These are phyloP conservation scores for Nidularia sp. DNA, from an alignment of 768 basidiomycete species.

Conservation along the genomic window DNA sequence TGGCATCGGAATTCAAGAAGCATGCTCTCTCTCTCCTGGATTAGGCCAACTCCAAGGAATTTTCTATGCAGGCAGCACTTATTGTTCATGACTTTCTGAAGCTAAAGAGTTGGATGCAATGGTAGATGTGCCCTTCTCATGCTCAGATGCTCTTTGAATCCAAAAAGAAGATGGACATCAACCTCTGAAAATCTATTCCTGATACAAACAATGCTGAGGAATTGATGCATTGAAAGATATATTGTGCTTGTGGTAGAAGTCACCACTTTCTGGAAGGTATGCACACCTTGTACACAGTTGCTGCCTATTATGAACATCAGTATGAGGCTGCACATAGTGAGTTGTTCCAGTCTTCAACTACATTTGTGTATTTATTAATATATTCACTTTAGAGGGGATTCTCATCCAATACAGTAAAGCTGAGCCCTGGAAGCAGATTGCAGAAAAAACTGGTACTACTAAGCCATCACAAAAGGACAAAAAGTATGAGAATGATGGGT, in stretches of 20 bases:
- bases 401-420: not conserved
- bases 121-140: conserved; percentile 23
- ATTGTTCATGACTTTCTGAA: conserved; percentile 16
- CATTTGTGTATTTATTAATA: not conserved
- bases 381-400: conserved; percentile 20
- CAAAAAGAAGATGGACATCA: conserved; percentile 7
- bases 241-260: not conserved
- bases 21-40: conserved; percentile 8
- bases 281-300: conserved; percentile 6
- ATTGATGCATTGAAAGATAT: conserved; percentile 5
- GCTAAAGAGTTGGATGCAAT: conserved; percentile 20
- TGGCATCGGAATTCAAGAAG: conserved; percentile 9
- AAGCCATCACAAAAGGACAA: conserved; percentile 2
- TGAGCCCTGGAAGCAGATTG: no score
- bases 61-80: not conserved
- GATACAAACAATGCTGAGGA: conserved; percentile 6
- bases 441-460: conserved; percentile 14
- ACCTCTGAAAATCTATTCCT: conserved; percentile 4
- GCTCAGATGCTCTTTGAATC: conserved; percentile 22
- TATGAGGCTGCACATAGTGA: conserved; percentile 1
- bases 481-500: conserved; percentile 16
- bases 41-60: conserved; percentile 5
- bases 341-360: no score
- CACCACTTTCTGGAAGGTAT: conserved; percentile 18
- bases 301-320: conserved; percentile 12